Conservation (phyloP, 129 eudicot genomes). For the Chrysanthemum makinoi region DNA sequence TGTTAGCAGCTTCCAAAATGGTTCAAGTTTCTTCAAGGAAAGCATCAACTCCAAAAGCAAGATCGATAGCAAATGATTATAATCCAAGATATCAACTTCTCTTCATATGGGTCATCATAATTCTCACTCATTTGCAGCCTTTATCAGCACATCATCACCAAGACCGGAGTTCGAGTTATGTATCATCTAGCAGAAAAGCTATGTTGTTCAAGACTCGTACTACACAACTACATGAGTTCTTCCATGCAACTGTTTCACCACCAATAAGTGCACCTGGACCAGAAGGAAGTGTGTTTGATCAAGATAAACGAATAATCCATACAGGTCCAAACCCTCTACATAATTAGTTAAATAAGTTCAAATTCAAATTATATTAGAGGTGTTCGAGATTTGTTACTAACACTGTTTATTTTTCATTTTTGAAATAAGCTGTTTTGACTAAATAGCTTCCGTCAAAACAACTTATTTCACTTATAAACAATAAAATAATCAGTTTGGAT, state of each 20-base stretch:
- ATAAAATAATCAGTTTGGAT: too few relatives aligned
- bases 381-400: too few relatives aligned
- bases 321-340: conserved; percentile 96
- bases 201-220: conserved; percentile 36
- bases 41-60: conserved; percentile 4
- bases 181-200: conserved; percentile 45
- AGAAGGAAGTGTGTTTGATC: conserved; percentile 40
- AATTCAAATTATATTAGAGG: not conserved
- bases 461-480: too few relatives aligned
- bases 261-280: conserved; percentile 22
- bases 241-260: conserved; percentile 29
- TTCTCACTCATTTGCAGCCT: conserved; percentile 37
- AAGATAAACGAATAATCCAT: conserved; percentile 74
- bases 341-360: conserved; percentile 36
- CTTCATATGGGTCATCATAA: conserved; percentile 42
- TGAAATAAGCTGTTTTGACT: too few relatives aligned
- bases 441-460: too few relatives aligned
- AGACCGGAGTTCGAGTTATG: conserved; percentile 24
- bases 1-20: conserved; percentile 27
- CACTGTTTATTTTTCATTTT: too few relatives aligned
- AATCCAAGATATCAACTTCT: conserved; percentile 31
- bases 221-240: conserved; percentile 18
- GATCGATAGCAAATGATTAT: conserved; percentile 17
- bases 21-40: conserved; percentile 29
- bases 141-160: conserved; percentile 33